Percentiles rank a stretch among this genome's conserved stretches.
These are phyloP conservation scores for Amaranthus cruentus DNA, from an alignment of 148 eudicot species.

Conservation along the genomic window DNA sequence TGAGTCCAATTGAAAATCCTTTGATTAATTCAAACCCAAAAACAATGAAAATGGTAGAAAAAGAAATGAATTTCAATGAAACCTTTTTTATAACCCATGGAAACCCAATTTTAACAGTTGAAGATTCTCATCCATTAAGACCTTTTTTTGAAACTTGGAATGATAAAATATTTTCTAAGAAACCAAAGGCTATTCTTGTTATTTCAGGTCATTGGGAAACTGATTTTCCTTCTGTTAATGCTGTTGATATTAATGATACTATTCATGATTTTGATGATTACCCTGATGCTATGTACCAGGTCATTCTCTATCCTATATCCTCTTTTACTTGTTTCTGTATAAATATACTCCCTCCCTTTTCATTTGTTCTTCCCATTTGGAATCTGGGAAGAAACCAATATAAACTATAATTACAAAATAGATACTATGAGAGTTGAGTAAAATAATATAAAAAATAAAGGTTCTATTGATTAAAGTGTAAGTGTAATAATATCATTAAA, in stretches of 20 bases:
- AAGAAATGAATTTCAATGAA: slow-evolving; percentile 19
- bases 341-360: too few species aligned
- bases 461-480: too few species aligned
- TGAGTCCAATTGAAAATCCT: too few species aligned
- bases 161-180: slow-evolving; percentile 25
- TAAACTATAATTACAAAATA: too few species aligned
- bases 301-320: neutral
- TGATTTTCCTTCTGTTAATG: slow-evolving; percentile 43
- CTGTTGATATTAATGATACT: slow-evolving; percentile 39
- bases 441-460: too few species aligned
- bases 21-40: too few species aligned
- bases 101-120: slow-evolving; percentile 48
- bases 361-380: too few species aligned
- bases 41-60: too few species aligned
- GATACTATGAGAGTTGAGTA: too few species aligned
- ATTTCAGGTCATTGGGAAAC: slow-evolving; percentile 81
- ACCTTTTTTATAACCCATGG: slow-evolving; percentile 62
- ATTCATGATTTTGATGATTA: slow-evolving; percentile 56
- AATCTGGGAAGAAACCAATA: too few species aligned
- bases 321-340: neutral
- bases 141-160: slow-evolving; percentile 42
- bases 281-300: slow-evolving; percentile 62
- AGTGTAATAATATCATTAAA: too few species aligned
- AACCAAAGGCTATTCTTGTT: slow-evolving; percentile 44
- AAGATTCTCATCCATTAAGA: slow-evolving; percentile 48